Evolutionary conservation across 1,284 basidiomycete genomes (phyloP), one percentile per base, ranked within the genome.

Genomic region (Apiotrichum montevideense): DNA sequence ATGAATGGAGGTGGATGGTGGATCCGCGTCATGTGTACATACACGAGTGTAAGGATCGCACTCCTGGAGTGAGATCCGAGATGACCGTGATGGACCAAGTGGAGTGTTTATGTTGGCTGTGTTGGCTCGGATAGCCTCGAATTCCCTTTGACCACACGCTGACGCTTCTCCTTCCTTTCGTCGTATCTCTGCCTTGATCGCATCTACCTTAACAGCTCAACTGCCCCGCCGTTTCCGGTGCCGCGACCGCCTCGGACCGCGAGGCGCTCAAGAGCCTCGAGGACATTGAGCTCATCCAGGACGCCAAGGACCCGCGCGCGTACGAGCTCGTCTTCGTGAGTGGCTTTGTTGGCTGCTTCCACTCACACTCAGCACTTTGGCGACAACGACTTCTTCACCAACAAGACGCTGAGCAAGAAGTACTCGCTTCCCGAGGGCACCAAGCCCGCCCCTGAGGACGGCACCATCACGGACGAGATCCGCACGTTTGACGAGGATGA

Each of bases 321-420:
- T 76, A 62, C 55, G 72, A 75, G 59, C 49, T 77, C 29, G 55
- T 73, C 54, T 76, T 77, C 55, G 75, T 77, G 48, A 62, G 74
- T 70, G 4, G 14, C 6, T 2, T 14, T 13, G 15, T 9, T n/a
- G 4, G 21, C 21, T 21, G 21, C 21, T 21, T 21, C 21, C 21
- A 21, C 21, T 21, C 13, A 6, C 8, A 3, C 5, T 3, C 39
- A 71, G 69, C 68, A 71, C 59, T 77, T 77, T 58, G 63, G 58
- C 41, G 72, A 76, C 62, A 77, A 77, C 69, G 73, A 73, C 2
- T 77, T 65, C 66, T 77, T 77, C 63, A 61, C 64, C 57, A 72
- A 77, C 67, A 61, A 61, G 46, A 65, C 67, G 4, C 60, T 77
- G 32, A 62, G 58, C 46, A 76, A 76, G 66, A 69, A 67, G 53